Conservation (phyloP, 768 basidiomycete species). For the Rhodotorula graminis region DNA sequence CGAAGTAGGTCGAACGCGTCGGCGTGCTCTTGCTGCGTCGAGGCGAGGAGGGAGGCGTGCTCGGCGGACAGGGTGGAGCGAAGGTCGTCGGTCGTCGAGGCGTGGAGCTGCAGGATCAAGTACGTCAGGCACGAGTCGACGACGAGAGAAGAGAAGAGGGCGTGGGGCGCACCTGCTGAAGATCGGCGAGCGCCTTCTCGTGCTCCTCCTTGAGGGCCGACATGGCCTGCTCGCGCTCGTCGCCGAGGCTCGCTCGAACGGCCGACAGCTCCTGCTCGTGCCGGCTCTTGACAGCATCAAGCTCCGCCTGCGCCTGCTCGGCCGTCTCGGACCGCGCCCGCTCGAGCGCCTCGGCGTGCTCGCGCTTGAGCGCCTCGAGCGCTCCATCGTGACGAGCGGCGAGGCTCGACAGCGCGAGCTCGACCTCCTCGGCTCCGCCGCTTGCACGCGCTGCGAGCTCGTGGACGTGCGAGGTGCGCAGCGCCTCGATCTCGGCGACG, state of each 20-base stretch:
- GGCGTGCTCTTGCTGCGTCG: not conserved
- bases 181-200: not conserved
- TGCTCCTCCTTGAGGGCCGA: constrained; percentile 65
- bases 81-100: not conserved
- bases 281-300: not conserved
- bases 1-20: not conserved
- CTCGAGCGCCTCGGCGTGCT: constrained; percentile 32
- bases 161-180: not conserved
- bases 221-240: constrained; percentile 46
- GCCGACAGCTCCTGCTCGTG: constrained; percentile 47
- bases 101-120: not conserved
- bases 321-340: not conserved
- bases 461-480: not conserved
- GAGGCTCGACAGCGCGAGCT: not conserved
- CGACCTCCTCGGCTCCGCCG: not conserved
- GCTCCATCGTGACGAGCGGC: constrained; percentile 39
- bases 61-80: constrained; percentile 52
- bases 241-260: not conserved
- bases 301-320: not conserved
- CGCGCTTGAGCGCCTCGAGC: constrained; percentile 50
- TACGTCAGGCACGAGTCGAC: not conserved
- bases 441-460: not conserved
- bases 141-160: not conserved
- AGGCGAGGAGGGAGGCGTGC: constrained; percentile 58
- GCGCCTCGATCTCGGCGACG: constrained; percentile 49